Evolutionary conservation across 2,329 filamentous ascomycete genomes (phyloP).

Genomic region (Calcarisporium arbuscula): DNA sequence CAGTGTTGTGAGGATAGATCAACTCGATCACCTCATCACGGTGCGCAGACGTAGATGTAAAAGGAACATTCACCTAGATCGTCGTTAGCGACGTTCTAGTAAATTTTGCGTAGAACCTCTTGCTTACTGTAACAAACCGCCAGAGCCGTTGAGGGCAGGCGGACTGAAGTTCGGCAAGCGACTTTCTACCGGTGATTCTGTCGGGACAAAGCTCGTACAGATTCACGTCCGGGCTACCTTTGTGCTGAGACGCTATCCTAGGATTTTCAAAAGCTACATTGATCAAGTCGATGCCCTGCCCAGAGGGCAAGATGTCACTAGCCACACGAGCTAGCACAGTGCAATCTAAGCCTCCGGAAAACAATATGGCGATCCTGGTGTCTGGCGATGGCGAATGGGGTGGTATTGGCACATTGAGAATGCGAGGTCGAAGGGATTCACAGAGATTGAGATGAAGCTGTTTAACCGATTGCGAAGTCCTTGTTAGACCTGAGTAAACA

Average conservation of each 20-base stretch:
- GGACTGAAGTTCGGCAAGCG: constrained; percentile 65
- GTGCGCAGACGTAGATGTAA: constrained; percentile 64
- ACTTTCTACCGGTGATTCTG: constrained; percentile 75
- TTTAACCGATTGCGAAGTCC: constrained; percentile 41
- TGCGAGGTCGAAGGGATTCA: constrained; percentile 57
- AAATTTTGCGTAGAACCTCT: not conserved
- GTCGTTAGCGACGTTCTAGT: not conserved
- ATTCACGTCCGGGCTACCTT: constrained; percentile 21
- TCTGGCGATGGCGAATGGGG: constrained; percentile 30
- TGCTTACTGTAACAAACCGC: constrained; percentile 69
- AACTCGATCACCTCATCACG: constrained; percentile 64
- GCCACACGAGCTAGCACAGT: constrained; percentile 75
- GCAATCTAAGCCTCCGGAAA: constrained; percentile 92
- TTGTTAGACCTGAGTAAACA: too few species aligned
- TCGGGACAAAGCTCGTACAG: constrained; percentile 84
- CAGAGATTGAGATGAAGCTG: constrained; percentile 48
- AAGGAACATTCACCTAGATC: constrained; percentile 69
- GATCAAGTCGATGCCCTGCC: constrained; percentile 74
- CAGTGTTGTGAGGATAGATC: constrained; percentile 90
- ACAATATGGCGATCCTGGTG: constrained; percentile 69
- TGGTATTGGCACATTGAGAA: constrained; percentile 58
- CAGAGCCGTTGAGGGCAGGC: constrained; percentile 67
- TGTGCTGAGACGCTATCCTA: constrained; percentile 54
- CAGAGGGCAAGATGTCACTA: constrained; percentile 65
- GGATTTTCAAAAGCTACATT: constrained; percentile 98